A percentile compares a stretch with the other conserved stretches of the same genome.
Evolutionary conservation across 106 monocot species (phyloP).

Genomic region (Gastrodia elata): DNA sequence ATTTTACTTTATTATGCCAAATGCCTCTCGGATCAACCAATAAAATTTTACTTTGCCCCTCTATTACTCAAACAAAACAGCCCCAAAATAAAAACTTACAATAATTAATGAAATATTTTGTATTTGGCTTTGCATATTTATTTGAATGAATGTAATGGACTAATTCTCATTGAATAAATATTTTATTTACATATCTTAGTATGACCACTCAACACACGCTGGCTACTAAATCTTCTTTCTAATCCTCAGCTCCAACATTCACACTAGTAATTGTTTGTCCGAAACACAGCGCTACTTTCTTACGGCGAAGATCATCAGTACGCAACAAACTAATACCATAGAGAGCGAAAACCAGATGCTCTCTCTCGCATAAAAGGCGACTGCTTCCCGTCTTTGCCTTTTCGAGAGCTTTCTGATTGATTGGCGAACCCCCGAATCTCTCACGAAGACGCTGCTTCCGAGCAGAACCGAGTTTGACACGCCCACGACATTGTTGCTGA

Average conservation of each 20-base stretch:
- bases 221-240: no score
- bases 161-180: no score
- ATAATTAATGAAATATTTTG: no score
- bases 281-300: neutral
- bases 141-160: no score
- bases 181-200: no score
- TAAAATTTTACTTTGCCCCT: no score
- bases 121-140: no score
- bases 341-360: neutral
- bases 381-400: neutral
- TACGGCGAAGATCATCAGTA: neutral
- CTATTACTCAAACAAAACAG: no score
- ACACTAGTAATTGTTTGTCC: neutral
- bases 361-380: neutral
- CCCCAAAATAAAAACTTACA: no score
- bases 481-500: constrained; percentile 79
- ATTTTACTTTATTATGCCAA: no score
- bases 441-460: constrained; percentile 49
- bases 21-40: no score
- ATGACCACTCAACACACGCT: no score
- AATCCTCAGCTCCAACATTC: neutral
- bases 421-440: constrained; percentile 39
- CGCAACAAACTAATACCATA: neutral
- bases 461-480: constrained; percentile 49
- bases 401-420: neutral